Evolutionary conservation across 345 rosid species (phyloP), one percentile per base, ranked within the genome.

Genomic region (Gossypium raimondii): DNA sequence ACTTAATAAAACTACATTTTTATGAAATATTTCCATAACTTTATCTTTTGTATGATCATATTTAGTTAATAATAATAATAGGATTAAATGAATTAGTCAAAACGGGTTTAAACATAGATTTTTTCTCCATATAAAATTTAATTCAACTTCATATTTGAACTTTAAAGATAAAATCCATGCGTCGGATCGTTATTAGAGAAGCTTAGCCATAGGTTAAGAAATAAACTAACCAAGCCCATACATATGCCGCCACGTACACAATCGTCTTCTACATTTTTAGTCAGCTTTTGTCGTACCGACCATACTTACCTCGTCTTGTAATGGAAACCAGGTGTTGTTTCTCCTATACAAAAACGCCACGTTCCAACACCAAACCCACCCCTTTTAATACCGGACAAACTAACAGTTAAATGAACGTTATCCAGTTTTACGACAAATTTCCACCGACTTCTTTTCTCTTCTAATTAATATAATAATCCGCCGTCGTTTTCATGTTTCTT

Each of bases 221-320:
- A 14, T 34, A 41, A 43, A 10, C 2, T 64, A 4, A 9, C 51
- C 20, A 65, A 65, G 70, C 29, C 70, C 57, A 48, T 14, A 4
- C 5, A 48, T 22, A 7, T 8, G 2, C 1, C 12, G 16, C 58
- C 58, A 68, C 43, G 71, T 45, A 9, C 9, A 53, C 58, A 9
- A 2, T 22, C 34, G n/a, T 67, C 8, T 68, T 12, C 9, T 6
- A 18, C 18, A 0, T 25, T 68, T 34, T 34, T 34, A 1, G 7
- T 34, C 7, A 34, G 41, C 41, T 34, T 34, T 50, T 25, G 73
- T 14, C 73, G 73, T 27, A 25, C 73, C 73, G 73, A 41, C 59
- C 72, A 38, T 14, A 2, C 27, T 34, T 34, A 34, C 43, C 11
- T 38, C 4, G 51, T 38, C 6, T 5, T 55, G 34, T 55, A n/a